Conservation (phyloP, 148 eudicot genomes). For the Polygonum aviculare region DNA sequence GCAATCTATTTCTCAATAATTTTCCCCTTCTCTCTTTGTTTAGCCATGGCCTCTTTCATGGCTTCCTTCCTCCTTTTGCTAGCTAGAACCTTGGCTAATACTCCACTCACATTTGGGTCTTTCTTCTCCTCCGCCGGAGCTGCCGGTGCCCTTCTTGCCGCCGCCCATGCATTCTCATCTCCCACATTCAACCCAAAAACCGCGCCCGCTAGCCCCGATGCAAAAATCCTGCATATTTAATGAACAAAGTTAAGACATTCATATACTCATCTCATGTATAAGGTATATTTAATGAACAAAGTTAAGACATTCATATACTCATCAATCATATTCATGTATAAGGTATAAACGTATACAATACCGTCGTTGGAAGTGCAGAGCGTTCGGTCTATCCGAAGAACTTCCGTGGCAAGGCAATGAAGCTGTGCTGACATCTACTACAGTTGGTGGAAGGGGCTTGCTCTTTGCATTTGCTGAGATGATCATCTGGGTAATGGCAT, state of each 20-base stretch:
- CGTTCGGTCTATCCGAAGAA: background rate
- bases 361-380: slow-evolving; percentile 2
- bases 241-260: background rate
- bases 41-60: slow-evolving; percentile 58
- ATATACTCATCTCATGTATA: background rate
- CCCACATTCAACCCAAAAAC: slow-evolving; percentile 27
- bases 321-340: background rate
- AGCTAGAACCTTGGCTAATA: slow-evolving; percentile 61
- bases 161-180: slow-evolving; percentile 35
- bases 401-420: background rate
- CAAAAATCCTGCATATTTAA: slow-evolving; percentile 30
- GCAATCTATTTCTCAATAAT: slow-evolving; percentile 14
- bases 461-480: slow-evolving; percentile 3
- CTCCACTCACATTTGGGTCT: slow-evolving; percentile 61
- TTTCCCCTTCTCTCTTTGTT: slow-evolving; percentile 60
- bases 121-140: slow-evolving; percentile 54
- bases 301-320: too few relatives aligned
- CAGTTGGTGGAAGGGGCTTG: background rate
- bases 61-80: slow-evolving; percentile 89
- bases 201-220: slow-evolving; percentile 32
- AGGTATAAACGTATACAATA: background rate
- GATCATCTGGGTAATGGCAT: background rate
- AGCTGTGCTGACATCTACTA: background rate
- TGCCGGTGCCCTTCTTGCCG: slow-evolving; percentile 56
- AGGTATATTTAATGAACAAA: too few relatives aligned